Evolutionary conservation across 2,329 filamentous ascomycete species (phyloP), one percentile per base, ranked within the genome.

Genomic region (Intubia oerlemansii): DNA sequence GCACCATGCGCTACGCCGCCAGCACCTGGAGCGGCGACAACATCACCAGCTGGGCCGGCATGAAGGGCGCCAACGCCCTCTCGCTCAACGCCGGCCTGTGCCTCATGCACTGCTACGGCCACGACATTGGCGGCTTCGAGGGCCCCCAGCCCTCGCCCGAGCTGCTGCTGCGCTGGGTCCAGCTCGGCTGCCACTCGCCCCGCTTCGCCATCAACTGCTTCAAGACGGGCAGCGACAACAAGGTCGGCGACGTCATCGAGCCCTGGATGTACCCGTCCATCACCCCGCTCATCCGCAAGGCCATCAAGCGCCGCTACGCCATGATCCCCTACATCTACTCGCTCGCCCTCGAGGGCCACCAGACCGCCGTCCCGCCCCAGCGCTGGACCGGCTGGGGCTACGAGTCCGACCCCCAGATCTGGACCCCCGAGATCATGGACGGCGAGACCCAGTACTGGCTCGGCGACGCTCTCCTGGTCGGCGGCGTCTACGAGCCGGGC

Each of bases 141-240:
- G 73, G 72, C 17, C 71, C 72, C 0, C 73, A 79, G 41, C 75
- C 75, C 0, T 62, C 62, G 0, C 70, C 74, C 0, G 75, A 80
- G 40, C 57, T 78, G 3, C 57, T 80, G 0, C 61, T 79, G 3
- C 65, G 74, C 17, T 81, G 75, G 75, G 57, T 79, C 10, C 75
- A 80, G 41, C 57, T 76, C 2, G 75, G 73, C 5, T 63, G 69
- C 34, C 64, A 78, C 48, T 73, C 70, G 2, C 61, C 68, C 0
- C 66, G 74, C 0, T 79, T 80, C 39, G 69, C 74, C 9, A 79
- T 79, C 52, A 80, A 80, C 47, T 80, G 74, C 47, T 79, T 73
- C 61, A 80, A 80, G 50, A 80, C 75, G 0, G 64, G 61, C 1
- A 58, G 63, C 1, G 67, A 79, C 45, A 78, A 70, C 39, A 54